Base-by-base conservation (phyloP, 169 alveolate species). In the Eimeria praecox region DNA sequence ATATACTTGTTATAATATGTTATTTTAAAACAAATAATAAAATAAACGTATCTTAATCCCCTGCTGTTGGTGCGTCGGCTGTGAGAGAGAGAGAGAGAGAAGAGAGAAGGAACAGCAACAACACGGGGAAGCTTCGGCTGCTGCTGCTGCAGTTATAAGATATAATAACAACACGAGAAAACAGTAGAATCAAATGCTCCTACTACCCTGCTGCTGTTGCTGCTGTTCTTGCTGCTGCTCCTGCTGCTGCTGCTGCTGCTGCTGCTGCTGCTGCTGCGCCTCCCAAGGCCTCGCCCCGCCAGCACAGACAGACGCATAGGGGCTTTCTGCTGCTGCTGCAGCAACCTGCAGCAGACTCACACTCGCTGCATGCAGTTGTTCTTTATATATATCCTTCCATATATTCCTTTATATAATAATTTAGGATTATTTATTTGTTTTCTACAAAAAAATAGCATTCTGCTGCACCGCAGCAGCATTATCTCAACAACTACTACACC, bases 241-340 rank as follows among this genome's bases (percentile, higher is more conserved):
- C 8, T 66, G 78, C 38, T 27, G 78, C 78, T 30, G 44, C 78
- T 30, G 44, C 78, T 30, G 78, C 78, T 4, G 78, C 42, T 30
- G 44, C 42, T 27, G 78, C 78, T 30, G 78, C 78, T 66, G 78
- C 78, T 66, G 78, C 42, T 27, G 78, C 38, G 78, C 78, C 10
- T 3, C 78, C 22, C 78, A 27, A n/a, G 78, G 40, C 38, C 46
- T 66, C 20, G 46, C 38, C 46, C 78, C 46, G 42, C 46, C 78
- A 66, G 78, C 78, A 20, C 56, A 49, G 66, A 12, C 66, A 56
- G 18, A 18, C 66, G 66, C 27, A 49, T 56, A 12, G 66, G 66
- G 66, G 66, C 66, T 56, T 56, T 56, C 78, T 12, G 9, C 9
- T 38, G 78, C 78, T 30, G 78, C 78, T 27, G 78, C 78, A 6